phyloP scores from a whole-genome alignment of 345 rosid genomes.

The Leavenworthia alabamica region DNA sequence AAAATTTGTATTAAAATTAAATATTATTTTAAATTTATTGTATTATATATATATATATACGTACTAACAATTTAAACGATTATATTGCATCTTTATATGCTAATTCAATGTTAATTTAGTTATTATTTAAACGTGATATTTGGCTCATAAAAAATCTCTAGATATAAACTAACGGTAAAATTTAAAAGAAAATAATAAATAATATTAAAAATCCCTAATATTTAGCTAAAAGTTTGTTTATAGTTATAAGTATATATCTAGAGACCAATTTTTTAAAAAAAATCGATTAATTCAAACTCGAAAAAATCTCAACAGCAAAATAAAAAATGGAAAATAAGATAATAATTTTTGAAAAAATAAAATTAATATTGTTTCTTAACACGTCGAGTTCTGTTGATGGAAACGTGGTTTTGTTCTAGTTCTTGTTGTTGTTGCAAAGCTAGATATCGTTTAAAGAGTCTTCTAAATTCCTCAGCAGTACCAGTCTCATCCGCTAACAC shows the following conservation, averaged over 20 bases:
- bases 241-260: neutral
- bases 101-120: neutral
- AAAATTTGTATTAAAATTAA: too few relatives aligned
- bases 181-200: too few relatives aligned
- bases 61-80: neutral
- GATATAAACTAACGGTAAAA: neutral
- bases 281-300: neutral
- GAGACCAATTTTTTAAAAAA: neutral
- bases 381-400: neutral
- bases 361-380: neutral
- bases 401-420: neutral
- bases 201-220: too few relatives aligned
- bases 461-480: conserved; percentile 14
- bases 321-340: neutral
- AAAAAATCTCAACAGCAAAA: neutral
- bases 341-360: neutral
- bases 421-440: neutral
- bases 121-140: neutral
- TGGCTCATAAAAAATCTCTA: neutral
- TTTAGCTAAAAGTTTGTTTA: too few relatives aligned
- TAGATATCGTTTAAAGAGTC: conserved; percentile 11
- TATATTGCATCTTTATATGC: neutral
- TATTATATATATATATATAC: too few relatives aligned
- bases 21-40: neutral
- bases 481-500: conserved; percentile 25